Evolutionary conservation across 495 filamentous ascomycete genomes (phyloP).

Genomic region (Stereocaulon alpinum): DNA sequence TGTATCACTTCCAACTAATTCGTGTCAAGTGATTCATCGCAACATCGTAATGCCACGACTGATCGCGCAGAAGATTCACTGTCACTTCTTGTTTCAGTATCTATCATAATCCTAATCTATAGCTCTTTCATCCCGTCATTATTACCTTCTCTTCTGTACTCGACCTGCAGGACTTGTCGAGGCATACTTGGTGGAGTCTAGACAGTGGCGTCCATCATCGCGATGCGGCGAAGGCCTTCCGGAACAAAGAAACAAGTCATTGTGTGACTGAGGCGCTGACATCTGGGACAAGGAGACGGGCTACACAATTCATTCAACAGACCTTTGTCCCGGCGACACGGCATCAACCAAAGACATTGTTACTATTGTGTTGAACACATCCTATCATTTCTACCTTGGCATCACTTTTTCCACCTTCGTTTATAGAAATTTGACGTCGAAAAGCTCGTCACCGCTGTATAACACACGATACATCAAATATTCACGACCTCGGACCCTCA

Average conservation of each 20-base stretch:
- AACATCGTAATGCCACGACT: not conserved
- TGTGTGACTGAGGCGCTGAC: not conserved
- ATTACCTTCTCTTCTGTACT: not conserved
- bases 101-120: not conserved
- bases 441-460: not conserved
- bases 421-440: not conserved
- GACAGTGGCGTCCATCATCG: not conserved
- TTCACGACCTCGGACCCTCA: not conserved
- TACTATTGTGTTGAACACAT: not conserved
- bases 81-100: not conserved
- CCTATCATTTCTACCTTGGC: not conserved
- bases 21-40: not conserved
- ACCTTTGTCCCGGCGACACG: not conserved
- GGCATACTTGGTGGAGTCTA: not conserved
- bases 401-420: not conserved
- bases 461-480: not conserved
- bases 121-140: not conserved
- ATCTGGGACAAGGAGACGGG: not conserved
- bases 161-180: slow-evolving; percentile 5
- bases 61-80: not conserved
- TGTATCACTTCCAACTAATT: not conserved
- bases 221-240: slow-evolving; percentile 4
- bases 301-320: not conserved
- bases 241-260: slow-evolving; percentile 1
- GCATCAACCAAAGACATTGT: not conserved